Conservation (phyloP, 2,329 filamentous ascomycete species). For the Penicillium sp. region DNA sequence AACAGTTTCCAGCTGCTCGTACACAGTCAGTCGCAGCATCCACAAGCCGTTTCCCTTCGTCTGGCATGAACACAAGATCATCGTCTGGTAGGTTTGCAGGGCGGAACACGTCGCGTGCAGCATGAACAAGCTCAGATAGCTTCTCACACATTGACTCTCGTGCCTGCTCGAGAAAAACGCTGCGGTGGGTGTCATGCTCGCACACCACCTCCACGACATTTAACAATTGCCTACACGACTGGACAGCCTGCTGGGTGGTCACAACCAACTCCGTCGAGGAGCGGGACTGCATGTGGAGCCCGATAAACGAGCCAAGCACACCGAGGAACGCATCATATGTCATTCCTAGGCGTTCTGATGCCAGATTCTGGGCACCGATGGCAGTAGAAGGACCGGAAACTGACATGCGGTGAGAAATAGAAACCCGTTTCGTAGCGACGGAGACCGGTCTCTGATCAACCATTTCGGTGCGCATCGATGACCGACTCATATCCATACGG, state of each 20-base stretch:
- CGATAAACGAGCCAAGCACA: conserved; percentile 89
- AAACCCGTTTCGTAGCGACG: conserved; percentile 47
- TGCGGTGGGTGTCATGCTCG: conserved; percentile 68
- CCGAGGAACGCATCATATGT: conserved; percentile 88
- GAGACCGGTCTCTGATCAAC: conserved; percentile 33
- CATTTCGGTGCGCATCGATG: conserved; percentile 21
- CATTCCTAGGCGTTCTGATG: conserved; percentile 75
- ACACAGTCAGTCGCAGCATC: conserved; percentile 83
- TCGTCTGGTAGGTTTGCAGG: conserved; percentile 64
- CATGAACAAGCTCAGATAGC: conserved; percentile 75
- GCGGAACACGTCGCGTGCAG: conserved; percentile 74
- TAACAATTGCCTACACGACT: conserved; percentile 75
- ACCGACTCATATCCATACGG: conserved; percentile 23
- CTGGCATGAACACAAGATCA: conserved; percentile 75
- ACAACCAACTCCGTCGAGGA: conserved; percentile 78
- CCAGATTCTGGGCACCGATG: conserved; percentile 66
- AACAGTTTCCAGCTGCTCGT: conserved; percentile 84
- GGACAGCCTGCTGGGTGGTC: conserved; percentile 78
- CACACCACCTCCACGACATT: conserved; percentile 78
- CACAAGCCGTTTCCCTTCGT: conserved; percentile 72
- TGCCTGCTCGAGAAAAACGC: conserved; percentile 64
- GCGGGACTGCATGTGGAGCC: conserved; percentile 87
- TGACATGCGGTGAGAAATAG: conserved; percentile 70
- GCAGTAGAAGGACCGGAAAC: conserved; percentile 65
- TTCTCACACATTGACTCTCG: conserved; percentile 74